phyloP scores from a whole-genome alignment of 768 basidiomycete species.

The Pleurotus djamor region DNA sequence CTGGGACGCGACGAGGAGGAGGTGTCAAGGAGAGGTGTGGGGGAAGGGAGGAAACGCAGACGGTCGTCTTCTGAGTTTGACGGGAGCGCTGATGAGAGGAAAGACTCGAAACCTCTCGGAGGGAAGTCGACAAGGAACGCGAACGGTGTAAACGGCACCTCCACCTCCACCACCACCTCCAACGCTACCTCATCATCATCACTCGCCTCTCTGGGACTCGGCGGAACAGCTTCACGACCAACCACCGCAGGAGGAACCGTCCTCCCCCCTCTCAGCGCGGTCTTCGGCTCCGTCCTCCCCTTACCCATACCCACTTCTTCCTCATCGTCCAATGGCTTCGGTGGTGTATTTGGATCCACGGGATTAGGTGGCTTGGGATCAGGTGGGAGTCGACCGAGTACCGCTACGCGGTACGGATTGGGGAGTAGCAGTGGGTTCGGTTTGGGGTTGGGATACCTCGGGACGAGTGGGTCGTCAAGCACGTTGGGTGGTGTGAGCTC shows the following conservation, averaged over 20 bases:
- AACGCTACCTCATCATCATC: neutral
- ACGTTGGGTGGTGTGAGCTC: neutral
- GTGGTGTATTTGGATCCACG: too few species aligned
- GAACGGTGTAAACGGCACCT: neutral
- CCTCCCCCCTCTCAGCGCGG: neutral
- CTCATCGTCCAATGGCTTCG: neutral
- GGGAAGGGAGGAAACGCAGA: too few species aligned
- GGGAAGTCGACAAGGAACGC: too few species aligned
- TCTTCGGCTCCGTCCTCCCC: neutral
- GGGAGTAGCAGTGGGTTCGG: neutral
- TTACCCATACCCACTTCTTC: neutral
- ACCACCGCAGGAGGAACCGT: slow-evolving; percentile 3
- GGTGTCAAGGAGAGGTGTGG: neutral
- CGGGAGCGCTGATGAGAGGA: too few species aligned
- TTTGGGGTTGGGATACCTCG: neutral
- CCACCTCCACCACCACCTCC: neutral
- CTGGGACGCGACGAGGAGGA: neutral
- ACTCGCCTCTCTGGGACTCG: neutral
- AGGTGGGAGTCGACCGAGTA: neutral
- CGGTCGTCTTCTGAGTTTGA: too few species aligned
- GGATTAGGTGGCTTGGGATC: too few species aligned
- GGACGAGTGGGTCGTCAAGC: neutral
- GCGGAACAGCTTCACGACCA: neutral
- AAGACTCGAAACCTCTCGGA: too few species aligned
- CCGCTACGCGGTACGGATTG: neutral